Evolutionary conservation across 352 stramenopile genomes (phyloP).

Genomic region (Globisporangium irregulare): DNA sequence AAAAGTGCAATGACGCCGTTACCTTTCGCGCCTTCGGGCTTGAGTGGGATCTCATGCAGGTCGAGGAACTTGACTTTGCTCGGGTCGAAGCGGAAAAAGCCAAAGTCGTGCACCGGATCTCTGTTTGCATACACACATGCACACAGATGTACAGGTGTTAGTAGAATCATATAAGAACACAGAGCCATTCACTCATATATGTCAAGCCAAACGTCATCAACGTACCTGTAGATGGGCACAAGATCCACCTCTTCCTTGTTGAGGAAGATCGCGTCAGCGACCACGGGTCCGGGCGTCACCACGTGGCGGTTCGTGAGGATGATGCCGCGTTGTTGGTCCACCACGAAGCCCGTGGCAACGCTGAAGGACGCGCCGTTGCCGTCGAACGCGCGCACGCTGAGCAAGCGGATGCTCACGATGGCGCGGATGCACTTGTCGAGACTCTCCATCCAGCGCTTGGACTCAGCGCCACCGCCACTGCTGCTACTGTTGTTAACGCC

Average conservation of each 20-base stretch:
- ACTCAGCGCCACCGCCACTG: constrained; percentile 35
- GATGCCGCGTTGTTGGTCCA: constrained; percentile 84
- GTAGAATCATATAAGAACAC: background rate
- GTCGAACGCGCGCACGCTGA: constrained; percentile 87
- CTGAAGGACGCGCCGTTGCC: constrained; percentile 83
- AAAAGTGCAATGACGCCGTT: constrained; percentile 5
- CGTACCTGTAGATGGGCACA: constrained; percentile 81
- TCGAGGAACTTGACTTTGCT: constrained; percentile 85
- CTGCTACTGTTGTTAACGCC: background rate
- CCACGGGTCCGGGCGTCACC: constrained; percentile 82
- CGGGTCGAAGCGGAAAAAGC: constrained; percentile 89
- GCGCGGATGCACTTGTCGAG: constrained; percentile 71
- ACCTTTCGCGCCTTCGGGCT: constrained; percentile 80
- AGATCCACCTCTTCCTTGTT: constrained; percentile 93
- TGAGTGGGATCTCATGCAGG: constrained; percentile 85
- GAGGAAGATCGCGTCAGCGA: constrained; percentile 90
- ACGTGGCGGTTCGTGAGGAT: constrained; percentile 94
- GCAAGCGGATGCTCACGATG: constrained; percentile 86
- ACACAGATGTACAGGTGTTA: background rate
- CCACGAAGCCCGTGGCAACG: constrained; percentile 90
- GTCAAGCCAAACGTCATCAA: background rate
- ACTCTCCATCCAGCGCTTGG: constrained; percentile 66
- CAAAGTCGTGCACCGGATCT: constrained; percentile 93
- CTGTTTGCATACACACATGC: constrained; percentile 18
- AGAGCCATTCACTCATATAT: background rate